These are phyloP conservation scores for Chiua virens DNA, from an alignment of 768 basidiomycete species.

Conservation along the genomic window DNA sequence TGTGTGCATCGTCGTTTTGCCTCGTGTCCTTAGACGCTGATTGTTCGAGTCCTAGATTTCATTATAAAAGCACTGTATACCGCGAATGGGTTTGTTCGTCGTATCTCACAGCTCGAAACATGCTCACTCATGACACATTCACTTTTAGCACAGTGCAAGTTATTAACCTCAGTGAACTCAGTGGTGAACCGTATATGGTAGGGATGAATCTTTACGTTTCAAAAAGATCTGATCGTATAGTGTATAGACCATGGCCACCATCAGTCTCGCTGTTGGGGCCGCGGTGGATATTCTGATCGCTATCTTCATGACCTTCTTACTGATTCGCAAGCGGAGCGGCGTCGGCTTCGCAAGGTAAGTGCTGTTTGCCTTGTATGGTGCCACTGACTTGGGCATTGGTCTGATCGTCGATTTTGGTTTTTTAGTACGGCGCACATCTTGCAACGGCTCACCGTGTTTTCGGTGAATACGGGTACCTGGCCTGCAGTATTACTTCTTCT, in stretches of 20 bases:
- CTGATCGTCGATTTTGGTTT: too few species aligned
- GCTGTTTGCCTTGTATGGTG: too few species aligned
- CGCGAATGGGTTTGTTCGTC: too few species aligned
- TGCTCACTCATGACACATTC: too few species aligned
- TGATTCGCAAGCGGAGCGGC: neutral
- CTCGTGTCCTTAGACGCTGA: too few species aligned
- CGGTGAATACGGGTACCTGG: slow-evolving; percentile 35
- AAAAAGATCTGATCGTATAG: too few species aligned
- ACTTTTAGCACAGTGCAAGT: too few species aligned
- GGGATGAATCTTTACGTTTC: neutral
- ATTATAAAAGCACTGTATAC: too few species aligned
- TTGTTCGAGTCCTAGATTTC: too few species aligned
- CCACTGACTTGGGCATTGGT: too few species aligned
- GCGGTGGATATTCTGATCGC: slow-evolving; percentile 8
- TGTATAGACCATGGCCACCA: neutral
- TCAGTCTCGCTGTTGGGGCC: neutral
- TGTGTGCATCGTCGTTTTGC: too few species aligned
- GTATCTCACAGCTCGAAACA: too few species aligned
- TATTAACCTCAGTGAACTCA: neutral
- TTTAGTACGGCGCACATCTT: neutral
- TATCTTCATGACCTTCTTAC: neutral
- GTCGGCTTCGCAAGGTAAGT: neutral
- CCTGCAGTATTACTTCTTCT: slow-evolving; percentile 52
- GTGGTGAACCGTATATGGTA: neutral
- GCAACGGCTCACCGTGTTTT: neutral